Percentiles rank a stretch among this genome's conserved stretches.
Conservation (phyloP, 1,284 basidiomycete species). For the Austropuccinia psidii region DNA sequence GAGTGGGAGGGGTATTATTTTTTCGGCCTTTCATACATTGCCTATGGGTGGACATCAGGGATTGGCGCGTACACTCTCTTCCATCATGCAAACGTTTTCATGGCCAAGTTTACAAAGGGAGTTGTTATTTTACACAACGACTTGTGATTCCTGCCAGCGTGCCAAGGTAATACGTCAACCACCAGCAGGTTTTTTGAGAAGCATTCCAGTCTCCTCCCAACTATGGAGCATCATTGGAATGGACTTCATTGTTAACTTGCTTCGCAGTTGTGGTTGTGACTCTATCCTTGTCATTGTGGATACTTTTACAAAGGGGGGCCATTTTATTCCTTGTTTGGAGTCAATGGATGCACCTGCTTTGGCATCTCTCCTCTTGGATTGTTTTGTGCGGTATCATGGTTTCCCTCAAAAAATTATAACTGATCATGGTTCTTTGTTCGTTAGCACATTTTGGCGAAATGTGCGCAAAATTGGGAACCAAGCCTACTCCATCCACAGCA, state of each 20-base stretch:
- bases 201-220: background rate
- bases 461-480: background rate
- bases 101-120: constrained; percentile 1
- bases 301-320: background rate
- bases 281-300: constrained; percentile 14
- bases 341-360: background rate
- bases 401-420: background rate
- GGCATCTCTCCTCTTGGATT: background rate
- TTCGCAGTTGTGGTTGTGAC: background rate
- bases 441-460: background rate
- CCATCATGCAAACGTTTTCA: background rate
- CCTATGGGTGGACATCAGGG: background rate
- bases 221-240: constrained; percentile 11
- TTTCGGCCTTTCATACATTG: background rate
- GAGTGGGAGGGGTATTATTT: no score
- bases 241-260: background rate
- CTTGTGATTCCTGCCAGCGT: background rate
- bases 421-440: background rate
- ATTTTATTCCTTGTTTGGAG: constrained; percentile 10
- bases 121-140: background rate
- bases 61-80: background rate
- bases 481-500: background rate
- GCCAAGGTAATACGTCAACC: background rate
- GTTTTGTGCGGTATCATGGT: constrained; percentile 1
- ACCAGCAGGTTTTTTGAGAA: background rate